These are phyloP conservation scores for Lenwebbia sp. DNA, from an alignment of 345 rosid species.

Conservation along the genomic window DNA sequence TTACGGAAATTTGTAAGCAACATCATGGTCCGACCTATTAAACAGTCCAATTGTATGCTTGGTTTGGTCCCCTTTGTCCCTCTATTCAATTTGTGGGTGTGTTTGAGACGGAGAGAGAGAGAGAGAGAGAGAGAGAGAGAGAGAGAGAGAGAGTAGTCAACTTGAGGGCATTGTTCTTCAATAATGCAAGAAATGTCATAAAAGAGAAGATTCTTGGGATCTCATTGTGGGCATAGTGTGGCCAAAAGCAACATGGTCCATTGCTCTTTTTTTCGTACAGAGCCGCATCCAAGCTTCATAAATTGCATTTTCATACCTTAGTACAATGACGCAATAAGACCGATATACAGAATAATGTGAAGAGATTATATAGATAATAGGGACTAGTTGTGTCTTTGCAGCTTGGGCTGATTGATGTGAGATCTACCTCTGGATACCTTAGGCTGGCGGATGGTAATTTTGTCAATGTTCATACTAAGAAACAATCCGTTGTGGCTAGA, in stretches of 20 bases:
- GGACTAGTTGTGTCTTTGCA: neutral
- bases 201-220: neutral
- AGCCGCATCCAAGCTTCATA: neutral
- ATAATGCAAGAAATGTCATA: neutral
- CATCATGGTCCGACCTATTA: neutral
- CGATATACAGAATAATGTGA: neutral
- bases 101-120: neutral
- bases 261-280: neutral
- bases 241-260: neutral
- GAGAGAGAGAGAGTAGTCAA: neutral
- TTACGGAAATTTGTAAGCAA: neutral
- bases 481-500: neutral
- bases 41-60: neutral
- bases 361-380: neutral
- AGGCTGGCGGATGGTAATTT: neutral
- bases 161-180: neutral
- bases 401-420: neutral
- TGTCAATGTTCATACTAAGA: neutral
- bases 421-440: neutral
- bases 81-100: neutral
- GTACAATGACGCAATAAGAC: neutral
- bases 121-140: neutral
- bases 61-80: neutral
- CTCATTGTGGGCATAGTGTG: neutral
- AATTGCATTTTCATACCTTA: neutral